Percentiles rank a stretch among this genome's conserved stretches.
phyloP scores from a whole-genome alignment of 768 basidiomycete species.

The Boletus patriciae region DNA sequence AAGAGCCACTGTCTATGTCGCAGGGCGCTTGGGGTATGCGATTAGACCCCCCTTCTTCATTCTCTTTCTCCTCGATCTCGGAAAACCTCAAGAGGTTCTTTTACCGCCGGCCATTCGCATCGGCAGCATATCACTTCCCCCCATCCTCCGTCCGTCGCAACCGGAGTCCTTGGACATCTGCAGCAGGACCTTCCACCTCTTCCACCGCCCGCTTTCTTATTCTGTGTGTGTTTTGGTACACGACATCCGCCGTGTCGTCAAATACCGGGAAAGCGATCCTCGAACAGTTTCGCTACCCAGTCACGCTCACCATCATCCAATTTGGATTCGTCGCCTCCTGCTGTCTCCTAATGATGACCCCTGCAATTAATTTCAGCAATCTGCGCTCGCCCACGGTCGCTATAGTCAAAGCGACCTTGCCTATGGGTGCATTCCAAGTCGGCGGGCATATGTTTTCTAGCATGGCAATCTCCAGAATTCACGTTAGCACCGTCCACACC shows the following conservation, averaged over 20 bases:
- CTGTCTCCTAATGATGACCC: conserved; percentile 83
- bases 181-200: conserved; percentile 15
- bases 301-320: conserved; percentile 97
- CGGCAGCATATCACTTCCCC: conserved; percentile 17
- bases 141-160: conserved; percentile 30
- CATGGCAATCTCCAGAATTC: conserved; percentile 94
- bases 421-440: conserved; percentile 98
- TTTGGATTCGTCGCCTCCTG: conserved; percentile 92
- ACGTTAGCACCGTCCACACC: conserved; percentile 97
- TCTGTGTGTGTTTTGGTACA: conserved; percentile 91
- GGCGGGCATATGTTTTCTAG: conserved; percentile 98
- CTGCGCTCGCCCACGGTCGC: conserved; percentile 69
- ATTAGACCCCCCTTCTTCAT: conserved; percentile 4
- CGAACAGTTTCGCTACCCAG: conserved; percentile 88
- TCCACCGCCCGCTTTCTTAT: conserved; percentile 61
- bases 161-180: conserved; percentile 17
- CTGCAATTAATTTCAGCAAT: conserved; percentile 61
- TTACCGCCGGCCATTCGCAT: conserved; percentile 14
- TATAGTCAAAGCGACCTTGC: conserved; percentile 77
- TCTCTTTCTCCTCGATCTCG: conserved; percentile 11
- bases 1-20: conserved; percentile 8
- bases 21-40: conserved; percentile 9
- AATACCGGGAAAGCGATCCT: conserved; percentile 97
- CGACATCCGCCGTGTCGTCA: conserved; percentile 87
- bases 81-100: conserved; percentile 20